Evolutionary conservation across 1,284 basidiomycete species (phyloP), one percentile per base, ranked within the genome.

Genomic region (Ustilago hordei): DNA sequence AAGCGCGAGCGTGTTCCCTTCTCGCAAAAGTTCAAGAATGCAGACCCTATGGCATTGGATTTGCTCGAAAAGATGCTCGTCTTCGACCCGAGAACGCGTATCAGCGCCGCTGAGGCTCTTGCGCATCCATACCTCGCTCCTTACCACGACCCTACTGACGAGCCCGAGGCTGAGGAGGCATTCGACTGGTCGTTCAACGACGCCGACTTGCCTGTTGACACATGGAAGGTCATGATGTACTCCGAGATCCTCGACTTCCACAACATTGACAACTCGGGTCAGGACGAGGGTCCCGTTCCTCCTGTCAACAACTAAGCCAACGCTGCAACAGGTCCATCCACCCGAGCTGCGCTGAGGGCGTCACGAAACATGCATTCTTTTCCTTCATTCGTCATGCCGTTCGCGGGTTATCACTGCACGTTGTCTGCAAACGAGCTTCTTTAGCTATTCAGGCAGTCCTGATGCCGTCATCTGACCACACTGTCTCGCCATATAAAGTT

Each of bases 171-270:
- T 8, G 91, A 90, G 39, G 95, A 98, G 87, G 92, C 94, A 84
- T 99, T 99, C 84, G 96, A 99, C 87, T 99, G 96, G 96, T 93
- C 92, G 83, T 99, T 99, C 91, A 99, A 99, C 88, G 96, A 99
- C 81, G 97, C 97, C n/a, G 96, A 99, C 86, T 89, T 99, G 53
- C 97, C 97, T 0, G 94, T 99, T 32, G 96, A 99, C 86, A 98
- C 95, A 4, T 99, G 96, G 96, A 98, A 98, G 88, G 96, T 98
- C 83, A 88, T 88, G 87, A 88, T 88, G 87, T 88, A 88, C 84
- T 86, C 85, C 17, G 87, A 88, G 78, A 88, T 88, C 55, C 83
- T 88, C 47, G 84, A 86, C 63, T 86, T 86, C 79, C 86, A 86
- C 81, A 86, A 86, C 75, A 84, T 86, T 55, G 84, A 84, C 69